Percentiles rank a stretch among this genome's conserved stretches.
phyloP scores from a whole-genome alignment of 345 rosid genomes.

The Mallotus nudiflorus region DNA sequence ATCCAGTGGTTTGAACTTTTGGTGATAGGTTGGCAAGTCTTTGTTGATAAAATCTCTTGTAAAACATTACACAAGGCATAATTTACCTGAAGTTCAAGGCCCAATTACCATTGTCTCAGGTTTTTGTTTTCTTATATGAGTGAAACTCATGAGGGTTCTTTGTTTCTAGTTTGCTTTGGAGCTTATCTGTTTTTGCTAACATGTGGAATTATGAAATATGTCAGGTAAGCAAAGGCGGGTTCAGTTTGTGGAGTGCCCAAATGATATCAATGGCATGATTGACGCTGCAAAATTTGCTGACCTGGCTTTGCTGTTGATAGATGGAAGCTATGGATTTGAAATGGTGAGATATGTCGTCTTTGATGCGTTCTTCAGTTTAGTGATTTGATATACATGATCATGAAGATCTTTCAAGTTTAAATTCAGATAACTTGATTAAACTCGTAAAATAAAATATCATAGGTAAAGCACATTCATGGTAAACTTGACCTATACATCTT shows the following conservation, averaged over 20 bases:
- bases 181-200: constrained; percentile 20
- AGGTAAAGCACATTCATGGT: too few relatives aligned
- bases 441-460: neutral
- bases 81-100: constrained; percentile 84
- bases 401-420: too few relatives aligned
- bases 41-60: constrained; percentile 73
- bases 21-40: constrained; percentile 84
- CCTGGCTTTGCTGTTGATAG: constrained; percentile 80
- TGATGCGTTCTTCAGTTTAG: constrained; percentile 5
- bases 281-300: constrained; percentile 93
- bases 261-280: constrained; percentile 94
- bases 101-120: constrained; percentile 89
- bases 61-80: constrained; percentile 75
- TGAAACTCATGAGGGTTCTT: neutral
- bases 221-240: constrained; percentile 74
- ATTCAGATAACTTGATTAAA: neutral
- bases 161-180: neutral
- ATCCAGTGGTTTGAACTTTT: neutral
- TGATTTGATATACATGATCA: neutral
- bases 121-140: constrained; percentile 14
- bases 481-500: too few relatives aligned
- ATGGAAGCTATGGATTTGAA: constrained; percentile 98
- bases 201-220: constrained; percentile 19
- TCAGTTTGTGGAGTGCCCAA: constrained; percentile 96
- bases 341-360: constrained; percentile 51